Evolutionary conservation across 163 green algal genomes (phyloP).

Genomic region (Volvox carteri): DNA sequence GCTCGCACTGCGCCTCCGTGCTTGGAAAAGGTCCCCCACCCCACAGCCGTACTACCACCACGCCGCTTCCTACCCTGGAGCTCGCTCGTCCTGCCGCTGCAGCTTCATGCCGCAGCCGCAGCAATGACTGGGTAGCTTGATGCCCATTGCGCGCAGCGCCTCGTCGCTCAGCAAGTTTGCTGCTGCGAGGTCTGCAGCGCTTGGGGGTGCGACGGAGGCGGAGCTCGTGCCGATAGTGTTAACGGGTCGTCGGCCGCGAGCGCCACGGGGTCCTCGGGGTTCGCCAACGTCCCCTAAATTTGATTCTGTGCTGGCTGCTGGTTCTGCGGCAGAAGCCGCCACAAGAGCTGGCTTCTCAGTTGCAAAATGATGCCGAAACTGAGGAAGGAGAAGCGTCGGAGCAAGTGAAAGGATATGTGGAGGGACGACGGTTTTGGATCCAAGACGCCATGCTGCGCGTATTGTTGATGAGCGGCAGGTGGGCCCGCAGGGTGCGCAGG

Average conservation of each 20-base stretch:
- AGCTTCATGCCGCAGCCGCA: conserved; percentile 78
- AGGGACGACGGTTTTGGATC: too few relatives aligned
- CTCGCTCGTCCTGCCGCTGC: conserved; percentile 68
- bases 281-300: neutral
- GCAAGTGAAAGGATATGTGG: neutral
- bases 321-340: neutral
- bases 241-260: neutral
- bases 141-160: conserved; percentile 13
- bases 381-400: neutral
- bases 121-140: conserved; percentile 71
- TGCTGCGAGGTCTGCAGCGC: conserved; percentile 22
- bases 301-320: neutral
- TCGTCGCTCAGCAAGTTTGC: conserved; percentile 37
- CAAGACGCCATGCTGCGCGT: neutral
- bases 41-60: too few relatives aligned
- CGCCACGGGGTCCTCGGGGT: neutral
- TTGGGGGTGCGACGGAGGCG: neutral
- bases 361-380: neutral
- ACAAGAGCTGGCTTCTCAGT: neutral
- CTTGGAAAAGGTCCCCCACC: too few relatives aligned
- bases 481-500: neutral
- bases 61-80: conserved; percentile 67
- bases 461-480: neutral
- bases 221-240: neutral
- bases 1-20: too few relatives aligned